phyloP scores from a whole-genome alignment of 2,329 filamentous ascomycete species.

The Penicillium sp. region DNA sequence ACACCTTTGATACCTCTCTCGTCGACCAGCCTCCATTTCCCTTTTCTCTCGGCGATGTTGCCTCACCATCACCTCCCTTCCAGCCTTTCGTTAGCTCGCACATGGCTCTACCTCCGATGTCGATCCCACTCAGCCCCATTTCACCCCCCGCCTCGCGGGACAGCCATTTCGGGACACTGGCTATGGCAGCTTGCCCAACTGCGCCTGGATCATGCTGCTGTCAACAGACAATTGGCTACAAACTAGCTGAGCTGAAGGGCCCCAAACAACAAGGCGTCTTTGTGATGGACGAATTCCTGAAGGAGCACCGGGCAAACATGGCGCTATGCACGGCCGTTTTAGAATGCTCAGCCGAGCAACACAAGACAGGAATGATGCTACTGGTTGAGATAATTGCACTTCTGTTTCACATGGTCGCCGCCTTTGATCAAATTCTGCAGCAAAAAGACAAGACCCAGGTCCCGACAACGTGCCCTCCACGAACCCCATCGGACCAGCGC shows the following conservation, averaged over 20 bases:
- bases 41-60: not conserved
- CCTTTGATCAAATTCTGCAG: slow-evolving; percentile 15
- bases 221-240: not conserved
- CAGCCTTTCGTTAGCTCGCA: not conserved
- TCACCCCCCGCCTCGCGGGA: not conserved
- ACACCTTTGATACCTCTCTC: not conserved
- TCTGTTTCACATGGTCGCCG: slow-evolving; percentile 9
- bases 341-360: slow-evolving; percentile 5
- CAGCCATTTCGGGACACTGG: not conserved
- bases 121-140: slow-evolving; percentile 5
- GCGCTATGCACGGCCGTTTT: slow-evolving; percentile 15
- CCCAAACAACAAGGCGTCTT: not conserved
- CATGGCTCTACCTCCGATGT: not conserved
- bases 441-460: not conserved
- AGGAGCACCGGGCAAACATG: slow-evolving; percentile 14
- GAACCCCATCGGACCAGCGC: not conserved
- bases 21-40: not conserved
- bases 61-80: not conserved
- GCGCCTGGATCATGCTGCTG: slow-evolving; percentile 5
- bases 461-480: not conserved
- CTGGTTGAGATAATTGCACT: slow-evolving; percentile 12
- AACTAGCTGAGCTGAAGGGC: slow-evolving; percentile 1
- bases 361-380: slow-evolving; percentile 7
- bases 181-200: not conserved
- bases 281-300: slow-evolving; percentile 10